Percentiles rank a stretch among this genome's conserved stretches.
phyloP scores from a whole-genome alignment of 495 filamentous ascomycete genomes.

The Margaritispora aquatica region DNA sequence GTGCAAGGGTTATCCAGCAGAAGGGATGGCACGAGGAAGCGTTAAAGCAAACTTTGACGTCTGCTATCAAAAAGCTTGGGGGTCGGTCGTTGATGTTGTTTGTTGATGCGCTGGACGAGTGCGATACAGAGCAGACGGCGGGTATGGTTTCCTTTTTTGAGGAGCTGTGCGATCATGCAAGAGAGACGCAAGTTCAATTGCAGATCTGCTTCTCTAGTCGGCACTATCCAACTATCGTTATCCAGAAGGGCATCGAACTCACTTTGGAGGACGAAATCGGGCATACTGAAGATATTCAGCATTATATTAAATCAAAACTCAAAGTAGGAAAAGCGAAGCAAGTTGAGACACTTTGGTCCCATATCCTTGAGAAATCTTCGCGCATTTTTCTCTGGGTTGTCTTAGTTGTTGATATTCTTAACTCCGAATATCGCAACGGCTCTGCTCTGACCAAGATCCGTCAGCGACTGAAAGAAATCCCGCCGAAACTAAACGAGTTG shows the following conservation, averaged over 20 bases:
- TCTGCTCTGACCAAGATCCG: conserved; percentile 20
- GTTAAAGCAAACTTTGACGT: conserved; percentile 15
- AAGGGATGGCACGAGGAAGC: conserved; percentile 19
- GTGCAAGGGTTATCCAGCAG: conserved; percentile 13
- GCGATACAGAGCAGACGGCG: conserved; percentile 27
- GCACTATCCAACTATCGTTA: conserved; percentile 30
- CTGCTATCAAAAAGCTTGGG: conserved; percentile 18
- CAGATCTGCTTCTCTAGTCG: conserved; percentile 37
- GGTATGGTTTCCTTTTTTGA: conserved; percentile 37
- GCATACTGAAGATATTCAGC: conserved; percentile 27
- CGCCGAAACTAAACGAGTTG: conserved; percentile 29
- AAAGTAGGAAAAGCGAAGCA: conserved; percentile 17
- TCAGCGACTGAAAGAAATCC: conserved; percentile 30
- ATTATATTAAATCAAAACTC: conserved; percentile 27
- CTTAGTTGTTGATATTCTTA: conserved; percentile 35
- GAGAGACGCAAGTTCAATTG: conserved; percentile 11
- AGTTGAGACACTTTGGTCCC: conserved; percentile 14
- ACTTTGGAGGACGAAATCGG: conserved; percentile 26
- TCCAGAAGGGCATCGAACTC: conserved; percentile 25
- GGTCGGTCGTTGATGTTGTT: conserved; percentile 23
- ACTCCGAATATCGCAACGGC: conserved; percentile 28
- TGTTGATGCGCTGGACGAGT: conserved; percentile 38
- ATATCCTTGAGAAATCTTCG: conserved; percentile 27
- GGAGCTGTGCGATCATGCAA: conserved; percentile 24
- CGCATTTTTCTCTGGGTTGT: conserved; percentile 34